These are phyloP conservation scores for Citrus medica DNA, from an alignment of 345 rosid genomes.

Conservation along the genomic window DNA sequence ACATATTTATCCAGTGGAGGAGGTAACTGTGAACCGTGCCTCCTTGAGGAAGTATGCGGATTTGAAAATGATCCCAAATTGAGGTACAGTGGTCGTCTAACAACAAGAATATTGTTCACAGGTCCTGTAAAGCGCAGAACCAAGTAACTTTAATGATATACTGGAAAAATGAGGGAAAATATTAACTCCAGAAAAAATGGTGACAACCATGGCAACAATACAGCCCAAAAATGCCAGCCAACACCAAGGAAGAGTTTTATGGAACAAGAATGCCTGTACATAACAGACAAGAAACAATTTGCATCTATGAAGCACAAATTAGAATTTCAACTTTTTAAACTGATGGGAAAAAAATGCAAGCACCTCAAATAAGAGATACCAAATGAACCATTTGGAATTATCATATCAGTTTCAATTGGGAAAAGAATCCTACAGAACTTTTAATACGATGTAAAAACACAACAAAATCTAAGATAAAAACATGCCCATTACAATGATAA, in stretches of 20 bases:
- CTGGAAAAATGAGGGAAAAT: not conserved
- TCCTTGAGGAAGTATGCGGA: slow-evolving; percentile 44
- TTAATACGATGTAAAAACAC: not conserved
- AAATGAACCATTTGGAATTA: not conserved
- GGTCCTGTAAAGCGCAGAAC: slow-evolving; percentile 41
- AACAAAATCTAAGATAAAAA: not conserved
- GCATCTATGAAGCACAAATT: not conserved
- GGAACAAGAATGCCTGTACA: not conserved
- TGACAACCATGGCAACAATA: not conserved
- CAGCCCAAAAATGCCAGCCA: not conserved
- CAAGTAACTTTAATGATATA: not conserved
- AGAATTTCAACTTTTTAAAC: not conserved
- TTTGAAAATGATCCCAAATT: slow-evolving; percentile 20
- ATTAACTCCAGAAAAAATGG: not conserved
- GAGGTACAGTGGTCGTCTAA: slow-evolving; percentile 32
- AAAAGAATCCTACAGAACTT: not conserved
- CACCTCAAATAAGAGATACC: not conserved
- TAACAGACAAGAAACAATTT: not conserved
- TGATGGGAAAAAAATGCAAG: not conserved
- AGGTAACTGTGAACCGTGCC: slow-evolving; percentile 39
- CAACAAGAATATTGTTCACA: slow-evolving; percentile 63
- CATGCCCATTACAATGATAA: not conserved
- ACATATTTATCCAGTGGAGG: slow-evolving; percentile 67
- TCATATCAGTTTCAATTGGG: not conserved
- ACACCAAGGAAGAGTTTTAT: not conserved